Evolutionary conservation across 768 basidiomycete species (phyloP).

Genomic region (Vishniacozyma victoriae): DNA sequence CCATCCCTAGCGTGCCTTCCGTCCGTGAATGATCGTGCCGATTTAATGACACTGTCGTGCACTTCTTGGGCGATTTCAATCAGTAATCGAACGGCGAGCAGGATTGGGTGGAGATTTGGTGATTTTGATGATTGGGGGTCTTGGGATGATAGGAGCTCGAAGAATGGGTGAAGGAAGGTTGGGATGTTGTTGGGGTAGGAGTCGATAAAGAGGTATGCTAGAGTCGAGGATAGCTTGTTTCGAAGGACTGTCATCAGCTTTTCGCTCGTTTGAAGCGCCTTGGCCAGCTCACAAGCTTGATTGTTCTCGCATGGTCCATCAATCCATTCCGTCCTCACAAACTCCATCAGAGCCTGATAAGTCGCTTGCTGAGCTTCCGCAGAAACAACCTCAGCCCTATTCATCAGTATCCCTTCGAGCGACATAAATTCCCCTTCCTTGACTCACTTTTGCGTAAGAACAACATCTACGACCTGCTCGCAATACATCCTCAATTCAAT

Average conservation of each 20-base stretch:
- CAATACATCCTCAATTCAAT: conserved; percentile 44
- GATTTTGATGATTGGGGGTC: conserved; percentile 46
- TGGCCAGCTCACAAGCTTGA: conserved; percentile 62
- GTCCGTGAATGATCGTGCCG: conserved; percentile 66
- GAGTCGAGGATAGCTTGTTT: conserved; percentile 60
- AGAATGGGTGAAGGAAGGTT: conserved; percentile 41
- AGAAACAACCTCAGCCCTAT: conserved; percentile 38
- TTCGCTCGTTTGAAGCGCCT: conserved; percentile 3
- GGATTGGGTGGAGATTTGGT: conserved; percentile 76
- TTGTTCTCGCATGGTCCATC: conserved; percentile 75
- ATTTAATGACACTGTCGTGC: conserved; percentile 89
- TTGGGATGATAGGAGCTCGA: conserved; percentile 26
- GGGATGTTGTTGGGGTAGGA: conserved; percentile 37
- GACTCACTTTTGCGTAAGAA: conserved; percentile 46
- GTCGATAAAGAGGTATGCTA: conserved; percentile 45
- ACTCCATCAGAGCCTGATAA: conserved; percentile 70
- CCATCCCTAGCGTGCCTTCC: conserved; percentile 74
- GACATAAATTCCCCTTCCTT: conserved; percentile 49
- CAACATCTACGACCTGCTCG: conserved; percentile 45
- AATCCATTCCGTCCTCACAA: conserved; percentile 83
- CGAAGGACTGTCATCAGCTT: conserved; percentile 59
- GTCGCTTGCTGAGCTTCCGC: conserved; percentile 47
- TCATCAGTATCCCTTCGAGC: conserved; percentile 45
- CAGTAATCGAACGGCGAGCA: conserved; percentile 84
- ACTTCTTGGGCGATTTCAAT: conserved; percentile 95